Base-by-base conservation (phyloP, 176 grass and related monocot genomes). In the Pharus latifolius region DNA sequence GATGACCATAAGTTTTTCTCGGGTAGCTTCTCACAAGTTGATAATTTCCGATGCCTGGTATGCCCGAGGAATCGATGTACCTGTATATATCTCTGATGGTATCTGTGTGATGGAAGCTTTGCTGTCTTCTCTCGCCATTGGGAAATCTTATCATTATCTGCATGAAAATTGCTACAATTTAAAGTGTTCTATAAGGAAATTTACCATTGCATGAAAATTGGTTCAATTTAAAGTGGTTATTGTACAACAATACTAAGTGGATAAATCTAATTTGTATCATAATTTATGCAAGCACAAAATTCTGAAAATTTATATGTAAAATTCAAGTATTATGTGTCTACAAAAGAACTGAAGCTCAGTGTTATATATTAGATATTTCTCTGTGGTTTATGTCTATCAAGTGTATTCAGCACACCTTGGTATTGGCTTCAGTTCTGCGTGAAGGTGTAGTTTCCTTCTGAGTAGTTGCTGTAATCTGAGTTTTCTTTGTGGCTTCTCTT, bases 61-160 rank as follows among this genome's bases (percentile, higher is more conserved):
- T 75, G 2, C 65, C 35, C 19, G 72, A 5, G 22, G 85, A 85
- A n/a, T 92, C 69, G 2, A 82, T 67, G 2, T 67, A 82, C 20
- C 24, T 88, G 73, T 74, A 92, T 61, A 92, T 55, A 10, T 78
- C 77, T 70, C 81, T 74, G 63, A 92, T 74, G 11, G 80, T 88
- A 65, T 92, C 84, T 1, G 67, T 85, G 15, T 67, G 72, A 31
- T 9, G 24, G 62, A 92, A 92, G 25, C 22, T 81, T 62, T 86
- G 80, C 37, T 64, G 71, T 7, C 41, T 76, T 31, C 84, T 88
- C 61, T 92, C 80, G 3, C 89, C 85, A 35, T 92, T 88, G 37
- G 89, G 89, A 46, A 92, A 82, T 59, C 89, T 84, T 84, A 92
- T 85, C 85, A 92, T 49, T 54, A 92, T 43, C 89, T 92, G 73